Percentiles rank a stretch among this genome's conserved stretches.
Conservation (phyloP, 1,284 basidiomycete species). For the Rhodotorula sp. region DNA sequence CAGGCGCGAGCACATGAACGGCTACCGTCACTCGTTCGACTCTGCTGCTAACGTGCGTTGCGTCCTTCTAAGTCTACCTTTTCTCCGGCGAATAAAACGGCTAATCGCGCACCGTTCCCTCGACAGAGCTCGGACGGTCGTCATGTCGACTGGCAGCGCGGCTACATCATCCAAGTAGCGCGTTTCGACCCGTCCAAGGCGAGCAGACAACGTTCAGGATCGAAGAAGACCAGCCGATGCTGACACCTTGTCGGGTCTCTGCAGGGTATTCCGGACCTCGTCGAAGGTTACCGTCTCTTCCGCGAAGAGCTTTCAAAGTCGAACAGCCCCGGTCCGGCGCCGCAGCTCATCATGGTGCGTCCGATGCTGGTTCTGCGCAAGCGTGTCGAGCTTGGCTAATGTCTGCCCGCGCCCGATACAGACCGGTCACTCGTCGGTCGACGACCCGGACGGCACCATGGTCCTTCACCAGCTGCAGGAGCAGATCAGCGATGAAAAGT, state of each 20-base stretch:
- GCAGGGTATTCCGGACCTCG: conserved; percentile 27
- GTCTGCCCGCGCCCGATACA: background rate
- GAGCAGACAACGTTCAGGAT: background rate
- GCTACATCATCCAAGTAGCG: conserved; percentile 26
- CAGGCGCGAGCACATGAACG: background rate
- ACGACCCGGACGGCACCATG: conserved; percentile 24
- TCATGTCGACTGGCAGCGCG: conserved; percentile 16
- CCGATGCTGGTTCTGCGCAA: background rate
- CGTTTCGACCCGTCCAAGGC: conserved; percentile 29
- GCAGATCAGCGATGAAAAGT: conserved; percentile 11
- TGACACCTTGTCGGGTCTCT: rapidly evolving
- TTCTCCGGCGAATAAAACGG: background rate
- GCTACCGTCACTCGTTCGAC: conserved; percentile 17
- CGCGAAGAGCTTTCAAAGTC: conserved; percentile 11
- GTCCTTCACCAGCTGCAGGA: conserved; percentile 25
- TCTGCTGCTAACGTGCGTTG: conserved; percentile 5
- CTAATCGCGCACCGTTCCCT: background rate
- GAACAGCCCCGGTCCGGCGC: background rate
- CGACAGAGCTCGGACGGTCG: conserved; percentile 12
- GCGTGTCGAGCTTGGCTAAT: background rate
- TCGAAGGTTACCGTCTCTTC: conserved; percentile 27
- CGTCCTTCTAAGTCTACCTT: background rate
- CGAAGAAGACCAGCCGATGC: background rate
- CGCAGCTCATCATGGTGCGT: conserved; percentile 24
- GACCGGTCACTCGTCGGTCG: conserved; percentile 28